phyloP scores from a whole-genome alignment of 2,329 filamentous ascomycete genomes.

The Septoria petroselini region DNA sequence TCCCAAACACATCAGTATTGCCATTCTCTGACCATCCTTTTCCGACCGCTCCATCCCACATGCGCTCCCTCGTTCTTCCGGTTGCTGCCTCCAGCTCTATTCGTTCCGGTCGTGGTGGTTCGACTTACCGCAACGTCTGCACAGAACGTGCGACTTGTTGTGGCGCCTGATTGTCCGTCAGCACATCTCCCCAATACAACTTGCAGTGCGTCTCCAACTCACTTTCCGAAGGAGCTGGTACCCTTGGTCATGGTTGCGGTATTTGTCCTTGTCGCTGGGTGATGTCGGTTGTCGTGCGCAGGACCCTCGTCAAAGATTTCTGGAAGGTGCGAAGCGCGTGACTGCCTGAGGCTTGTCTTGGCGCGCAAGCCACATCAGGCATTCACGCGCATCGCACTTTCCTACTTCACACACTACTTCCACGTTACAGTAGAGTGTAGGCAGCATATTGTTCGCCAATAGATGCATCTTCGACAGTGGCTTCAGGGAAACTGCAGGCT shows the following conservation, averaged over 20 bases:
- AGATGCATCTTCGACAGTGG: no score
- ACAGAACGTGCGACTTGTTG: slow-evolving; percentile 98
- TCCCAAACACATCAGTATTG: slow-evolving; percentile 30
- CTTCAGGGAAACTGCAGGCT: no score
- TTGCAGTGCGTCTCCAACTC: neutral
- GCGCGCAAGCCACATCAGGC: no score
- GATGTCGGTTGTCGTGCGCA: slow-evolving; percentile 3
- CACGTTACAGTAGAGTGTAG: no score
- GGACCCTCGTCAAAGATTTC: no score
- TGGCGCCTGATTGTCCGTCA: slow-evolving; percentile 60
- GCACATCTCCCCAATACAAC: slow-evolving; percentile 2
- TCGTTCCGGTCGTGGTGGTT: slow-evolving; percentile 7
- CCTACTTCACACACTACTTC: no score
- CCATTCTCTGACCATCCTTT: slow-evolving; percentile 10
- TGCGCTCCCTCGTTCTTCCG: neutral
- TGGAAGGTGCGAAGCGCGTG: no score
- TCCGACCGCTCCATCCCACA: neutral
- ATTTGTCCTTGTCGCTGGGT: slow-evolving; percentile 15
- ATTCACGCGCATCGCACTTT: no score
- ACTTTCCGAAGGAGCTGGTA: slow-evolving; percentile 16
- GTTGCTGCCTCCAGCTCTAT: slow-evolving; percentile 8
- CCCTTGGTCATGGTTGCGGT: slow-evolving; percentile 15
- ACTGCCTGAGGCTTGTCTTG: no score
- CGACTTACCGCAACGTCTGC: slow-evolving; percentile 93
- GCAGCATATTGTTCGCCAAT: no score